Evolutionary conservation across 2,329 filamentous ascomycete species (phyloP).

Genomic region (Aspergillus texensis): DNA sequence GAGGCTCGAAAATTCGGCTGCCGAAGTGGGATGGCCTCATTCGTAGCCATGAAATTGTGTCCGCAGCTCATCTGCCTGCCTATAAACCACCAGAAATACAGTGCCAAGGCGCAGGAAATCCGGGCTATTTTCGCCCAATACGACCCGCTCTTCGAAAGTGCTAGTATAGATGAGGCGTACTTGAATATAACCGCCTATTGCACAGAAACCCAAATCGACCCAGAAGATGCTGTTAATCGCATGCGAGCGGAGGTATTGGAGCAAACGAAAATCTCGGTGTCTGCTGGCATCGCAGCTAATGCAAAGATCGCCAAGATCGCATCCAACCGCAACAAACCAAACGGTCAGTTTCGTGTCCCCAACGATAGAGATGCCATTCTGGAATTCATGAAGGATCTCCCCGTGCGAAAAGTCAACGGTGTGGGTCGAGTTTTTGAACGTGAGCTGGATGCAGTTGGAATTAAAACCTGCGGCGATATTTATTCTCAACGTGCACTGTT

Average conservation of each 20-base stretch:
- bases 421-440: slow-evolving; percentile 93
- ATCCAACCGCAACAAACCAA: slow-evolving; percentile 94
- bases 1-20: slow-evolving; percentile 86
- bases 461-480: slow-evolving; percentile 87
- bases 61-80: slow-evolving; percentile 81
- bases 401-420: slow-evolving; percentile 90
- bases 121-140: slow-evolving; percentile 82
- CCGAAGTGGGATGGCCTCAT: slow-evolving; percentile 92
- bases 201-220: slow-evolving; percentile 63
- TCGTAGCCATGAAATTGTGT: slow-evolving; percentile 92
- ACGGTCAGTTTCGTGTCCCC: slow-evolving; percentile 81
- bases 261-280: slow-evolving; percentile 81
- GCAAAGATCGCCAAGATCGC: slow-evolving; percentile 93
- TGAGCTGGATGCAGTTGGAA: slow-evolving; percentile 82
- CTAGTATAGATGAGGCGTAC: slow-evolving; percentile 95
- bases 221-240: slow-evolving; percentile 74
- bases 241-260: slow-evolving; percentile 77
- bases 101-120: slow-evolving; percentile 84
- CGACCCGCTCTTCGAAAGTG: slow-evolving; percentile 86
- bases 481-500: slow-evolving; percentile 75
- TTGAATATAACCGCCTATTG: slow-evolving; percentile 93
- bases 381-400: slow-evolving; percentile 79
- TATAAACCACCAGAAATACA: slow-evolving; percentile 89
- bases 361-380: slow-evolving; percentile 75
- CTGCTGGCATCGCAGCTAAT: slow-evolving; percentile 91